phyloP scores from a whole-genome alignment of 1,139 yeast genomes.

The Kluyveromyces sp. region DNA sequence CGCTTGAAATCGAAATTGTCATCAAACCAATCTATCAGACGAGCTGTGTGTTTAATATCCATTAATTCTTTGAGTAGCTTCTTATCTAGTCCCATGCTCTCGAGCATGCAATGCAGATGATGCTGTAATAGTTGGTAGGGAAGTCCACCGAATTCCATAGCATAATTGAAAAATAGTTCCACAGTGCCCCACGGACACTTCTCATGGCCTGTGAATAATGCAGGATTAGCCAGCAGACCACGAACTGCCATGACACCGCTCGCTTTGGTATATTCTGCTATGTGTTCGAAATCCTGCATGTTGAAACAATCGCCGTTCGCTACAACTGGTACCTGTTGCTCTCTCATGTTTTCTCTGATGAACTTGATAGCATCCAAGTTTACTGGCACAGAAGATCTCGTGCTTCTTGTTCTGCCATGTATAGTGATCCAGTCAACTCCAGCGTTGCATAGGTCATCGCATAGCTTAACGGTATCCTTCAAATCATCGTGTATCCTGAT shows the following conservation, averaged over 20 bases:
- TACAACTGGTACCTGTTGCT: conserved; percentile 68
- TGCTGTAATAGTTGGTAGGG: conserved; percentile 83
- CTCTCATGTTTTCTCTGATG: conserved; percentile 41
- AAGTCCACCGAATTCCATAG: conserved; percentile 65
- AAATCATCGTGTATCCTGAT: conserved; percentile 79
- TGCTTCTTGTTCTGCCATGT: conserved; percentile 83
- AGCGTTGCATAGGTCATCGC: conserved; percentile 64
- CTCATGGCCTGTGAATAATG: conserved; percentile 65
- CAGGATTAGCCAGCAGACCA: conserved; percentile 82
- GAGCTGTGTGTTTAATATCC: conserved; percentile 48
- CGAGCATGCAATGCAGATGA: conserved; percentile 81
- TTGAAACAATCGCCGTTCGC: conserved; percentile 93
- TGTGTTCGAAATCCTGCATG: conserved; percentile 52
- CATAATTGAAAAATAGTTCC: conserved; percentile 74
- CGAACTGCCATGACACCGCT: conserved; percentile 97
- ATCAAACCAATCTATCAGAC: conserved; percentile 80
- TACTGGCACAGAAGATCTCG: conserved; percentile 78
- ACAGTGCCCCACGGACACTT: conserved; percentile 87
- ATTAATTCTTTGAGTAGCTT: conserved; percentile 57
- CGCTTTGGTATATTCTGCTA: conserved; percentile 61
- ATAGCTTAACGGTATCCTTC: conserved; percentile 65
- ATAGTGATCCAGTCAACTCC: conserved; percentile 94
- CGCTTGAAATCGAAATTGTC: conserved; percentile 56
- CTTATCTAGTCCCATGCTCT: conserved; percentile 47
- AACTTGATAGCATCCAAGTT: conserved; percentile 72